Base-by-base conservation (phyloP, 1,139 yeast species). In the Yamadazyma jaroonii region DNA sequence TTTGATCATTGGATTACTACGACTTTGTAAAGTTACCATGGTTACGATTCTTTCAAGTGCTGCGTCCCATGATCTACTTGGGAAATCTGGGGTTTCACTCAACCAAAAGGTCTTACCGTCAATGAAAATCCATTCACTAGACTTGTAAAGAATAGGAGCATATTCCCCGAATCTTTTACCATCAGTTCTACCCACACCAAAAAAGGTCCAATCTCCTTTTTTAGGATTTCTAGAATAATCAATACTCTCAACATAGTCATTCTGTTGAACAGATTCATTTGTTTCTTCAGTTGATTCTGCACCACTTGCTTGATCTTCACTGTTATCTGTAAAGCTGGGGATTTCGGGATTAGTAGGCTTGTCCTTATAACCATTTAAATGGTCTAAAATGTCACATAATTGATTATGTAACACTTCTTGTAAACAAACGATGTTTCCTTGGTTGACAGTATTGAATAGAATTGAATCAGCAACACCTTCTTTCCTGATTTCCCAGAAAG, bases 361-460 rank as follows among this genome's bases (percentile, higher is more conserved):
- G 8, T 43, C 40, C 11, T 45, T 32, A 6, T 52, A 11, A 3
- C 53, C 51, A 39, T 64, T 66, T 36, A 70, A 56, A 4, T 56
- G 53, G 3, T 45, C 48, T 27, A 75, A 41, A 3, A 79, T 59
- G 47, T 79, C 84, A 13, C 56, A 49, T 31, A 79, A 54, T 49
- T 78, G 84, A 46, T 73, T 61, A 48, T 69, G 63, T 37, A 76
- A 59, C 13, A 74, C 83, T 49, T 78, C 84, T 49, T 78, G 84
- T 27, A 78, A 60, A 34, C 79, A 71, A 8, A 78, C 77, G 4
- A 61, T 56, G 38, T 57, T 67, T 35, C 64, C 68, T 9, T 65
- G 61, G 8, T 49, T 44, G n/a, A 53, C 50, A 5, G 74, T 62
- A 39, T 61, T 57, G 42, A 56, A 61, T 22, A 48, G 47, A 42